Evolutionary conservation across 83 land plant genomes (phyloP).

Genomic region (Larix sibirica): DNA sequence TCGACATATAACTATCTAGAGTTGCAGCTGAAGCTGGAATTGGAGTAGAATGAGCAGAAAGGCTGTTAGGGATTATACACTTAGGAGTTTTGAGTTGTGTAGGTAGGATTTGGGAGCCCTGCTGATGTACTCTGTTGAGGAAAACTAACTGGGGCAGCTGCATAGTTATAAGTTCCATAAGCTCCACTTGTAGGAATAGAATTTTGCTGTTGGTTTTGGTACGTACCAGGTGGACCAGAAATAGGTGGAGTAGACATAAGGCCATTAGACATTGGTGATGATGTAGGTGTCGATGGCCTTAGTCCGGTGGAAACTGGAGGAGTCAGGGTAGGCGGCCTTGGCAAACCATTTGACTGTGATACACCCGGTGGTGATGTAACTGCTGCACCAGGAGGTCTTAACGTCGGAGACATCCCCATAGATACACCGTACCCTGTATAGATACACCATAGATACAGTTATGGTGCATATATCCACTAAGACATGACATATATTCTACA

Average conservation of each 20-base stretch:
- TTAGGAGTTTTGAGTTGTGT: neutral
- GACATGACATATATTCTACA: too few species aligned
- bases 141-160: neutral
- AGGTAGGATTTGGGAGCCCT: neutral
- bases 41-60: neutral
- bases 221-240: neutral
- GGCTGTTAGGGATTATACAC: neutral
- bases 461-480: too few species aligned
- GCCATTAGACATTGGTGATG: neutral
- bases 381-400: constrained; percentile 15
- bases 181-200: constrained; percentile 19
- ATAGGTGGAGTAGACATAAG: too few species aligned
- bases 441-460: too few species aligned
- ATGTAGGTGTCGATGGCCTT: neutral
- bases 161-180: constrained; percentile 18
- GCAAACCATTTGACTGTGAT: constrained; percentile 10
- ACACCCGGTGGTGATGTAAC: constrained; percentile 10
- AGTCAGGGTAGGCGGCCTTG: constrained; percentile 14
- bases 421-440: neutral
- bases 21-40: neutral
- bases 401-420: neutral
- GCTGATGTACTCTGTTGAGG: constrained; percentile 1
- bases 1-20: neutral
- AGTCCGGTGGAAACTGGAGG: neutral
- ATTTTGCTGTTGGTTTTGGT: neutral